phyloP scores from a whole-genome alignment of 257 asterid species.

The Linaria vulgaris region DNA sequence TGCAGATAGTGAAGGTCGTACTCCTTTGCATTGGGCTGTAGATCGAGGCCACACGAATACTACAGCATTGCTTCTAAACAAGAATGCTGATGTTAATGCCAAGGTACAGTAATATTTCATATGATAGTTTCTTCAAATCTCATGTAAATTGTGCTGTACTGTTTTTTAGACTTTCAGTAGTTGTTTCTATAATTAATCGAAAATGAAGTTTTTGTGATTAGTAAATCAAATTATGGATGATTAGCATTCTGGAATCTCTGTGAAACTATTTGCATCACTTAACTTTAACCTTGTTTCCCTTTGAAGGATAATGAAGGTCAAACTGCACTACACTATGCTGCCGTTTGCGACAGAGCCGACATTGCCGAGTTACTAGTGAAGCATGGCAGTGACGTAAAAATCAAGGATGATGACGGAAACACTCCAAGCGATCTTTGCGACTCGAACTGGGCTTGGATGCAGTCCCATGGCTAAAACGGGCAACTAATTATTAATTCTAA shows the following conservation, averaged over 20 bases:
- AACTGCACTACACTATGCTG: conserved; percentile 88
- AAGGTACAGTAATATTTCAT: conserved; percentile 48
- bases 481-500: conserved; percentile 21
- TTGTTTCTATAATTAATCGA: too few species aligned
- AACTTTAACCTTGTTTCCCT: background rate
- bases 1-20: conserved; percentile 96
- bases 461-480: conserved; percentile 30
- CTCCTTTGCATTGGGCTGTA: conserved; percentile 99
- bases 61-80: conserved; percentile 62
- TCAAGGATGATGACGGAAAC: conserved; percentile 71
- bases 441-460: conserved; percentile 69
- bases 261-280: background rate
- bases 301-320: conserved; percentile 91
- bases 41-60: conserved; percentile 87
- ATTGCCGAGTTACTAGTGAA: conserved; percentile 81
- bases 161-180: background rate
- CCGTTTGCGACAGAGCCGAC: conserved; percentile 80
- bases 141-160: too few species aligned
- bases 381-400: conserved; percentile 63
- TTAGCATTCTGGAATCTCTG: conserved; percentile 1
- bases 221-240: background rate
- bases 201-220: too few species aligned
- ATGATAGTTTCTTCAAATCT: conserved; percentile 15
- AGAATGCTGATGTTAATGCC: conserved; percentile 73
- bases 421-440: conserved; percentile 76